Conservation (phyloP, 1,284 basidiomycete species). For the Meripilus lineatus region DNA sequence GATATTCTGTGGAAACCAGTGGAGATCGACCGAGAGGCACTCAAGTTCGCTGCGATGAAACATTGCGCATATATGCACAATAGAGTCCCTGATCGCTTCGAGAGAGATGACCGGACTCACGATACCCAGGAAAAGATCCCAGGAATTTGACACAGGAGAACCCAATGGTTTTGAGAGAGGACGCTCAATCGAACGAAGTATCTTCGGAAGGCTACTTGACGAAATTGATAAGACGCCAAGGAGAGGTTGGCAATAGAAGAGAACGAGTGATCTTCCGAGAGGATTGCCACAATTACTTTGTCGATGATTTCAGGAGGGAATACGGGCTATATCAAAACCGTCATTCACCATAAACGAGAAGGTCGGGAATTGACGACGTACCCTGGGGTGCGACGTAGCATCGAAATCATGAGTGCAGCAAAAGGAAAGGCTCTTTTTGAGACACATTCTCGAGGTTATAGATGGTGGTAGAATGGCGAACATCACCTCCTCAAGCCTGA, state of each 20-base stretch:
- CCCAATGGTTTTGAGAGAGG: conserved; percentile 25
- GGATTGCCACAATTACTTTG: conserved; percentile 30
- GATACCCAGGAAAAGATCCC: conserved; percentile 23
- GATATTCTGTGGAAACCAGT: conserved; percentile 14
- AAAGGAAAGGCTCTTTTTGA: too few species aligned
- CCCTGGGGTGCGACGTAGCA: too few species aligned
- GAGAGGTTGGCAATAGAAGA: conserved; percentile 32
- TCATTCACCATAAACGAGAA: too few species aligned
- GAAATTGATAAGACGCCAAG: conserved; percentile 37
- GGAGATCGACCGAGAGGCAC: conserved; percentile 14
- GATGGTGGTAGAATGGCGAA: too few species aligned
- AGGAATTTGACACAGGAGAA: conserved; percentile 14
- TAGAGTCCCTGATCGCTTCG: background rate
- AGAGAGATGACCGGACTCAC: conserved; percentile 16
- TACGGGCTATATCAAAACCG: too few species aligned
- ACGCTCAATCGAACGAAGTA: conserved; percentile 32
- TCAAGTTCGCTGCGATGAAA: conserved; percentile 12
- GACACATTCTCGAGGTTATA: too few species aligned
- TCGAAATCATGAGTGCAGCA: too few species aligned
- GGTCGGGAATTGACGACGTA: too few species aligned
- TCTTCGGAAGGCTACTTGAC: conserved; percentile 36
- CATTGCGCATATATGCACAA: conserved; percentile 22
- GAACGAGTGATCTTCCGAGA: conserved; percentile 25
- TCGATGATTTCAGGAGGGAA: conserved; percentile 44
- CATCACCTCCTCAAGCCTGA: too few species aligned